Evolutionary conservation across 805 yeast species (phyloP).

Genomic region (Wickerhamiella hasegawae): DNA sequence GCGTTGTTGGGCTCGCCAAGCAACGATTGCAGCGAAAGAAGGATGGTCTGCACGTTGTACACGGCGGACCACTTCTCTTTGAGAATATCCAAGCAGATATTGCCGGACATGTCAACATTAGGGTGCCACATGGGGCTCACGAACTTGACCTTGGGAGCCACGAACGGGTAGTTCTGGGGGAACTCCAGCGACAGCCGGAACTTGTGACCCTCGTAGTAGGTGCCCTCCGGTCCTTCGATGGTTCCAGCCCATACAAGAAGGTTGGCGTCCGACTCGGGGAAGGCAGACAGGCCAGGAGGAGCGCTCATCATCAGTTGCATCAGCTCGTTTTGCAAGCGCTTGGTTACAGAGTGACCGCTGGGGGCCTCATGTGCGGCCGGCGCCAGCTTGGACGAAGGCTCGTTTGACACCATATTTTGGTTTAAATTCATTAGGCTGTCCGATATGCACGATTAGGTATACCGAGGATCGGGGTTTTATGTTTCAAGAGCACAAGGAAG

Average conservation of each 20-base stretch:
- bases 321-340: slow-evolving; percentile 35
- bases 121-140: slow-evolving; percentile 52
- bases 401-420: slow-evolving; percentile 4
- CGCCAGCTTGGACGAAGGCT: neutral
- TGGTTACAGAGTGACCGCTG: slow-evolving; percentile 33
- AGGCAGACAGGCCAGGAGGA: slow-evolving; percentile 37
- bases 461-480: too few species aligned
- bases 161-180: slow-evolving; percentile 40
- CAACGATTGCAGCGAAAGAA: slow-evolving; percentile 41
- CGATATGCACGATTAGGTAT: too few species aligned
- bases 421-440: slow-evolving; percentile 5
- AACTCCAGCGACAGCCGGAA: slow-evolving; percentile 36
- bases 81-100: slow-evolving; percentile 46
- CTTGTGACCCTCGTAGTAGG: slow-evolving; percentile 38
- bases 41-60: slow-evolving; percentile 43
- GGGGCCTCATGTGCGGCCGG: slow-evolving; percentile 12
- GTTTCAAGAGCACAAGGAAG: too few species aligned
- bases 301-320: slow-evolving; percentile 36
- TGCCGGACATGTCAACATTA: slow-evolving; percentile 47
- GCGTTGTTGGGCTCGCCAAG: slow-evolving; percentile 48
- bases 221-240: slow-evolving; percentile 40
- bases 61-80: slow-evolving; percentile 53
- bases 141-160: slow-evolving; percentile 40
- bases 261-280: slow-evolving; percentile 37
- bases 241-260: slow-evolving; percentile 42